These are phyloP conservation scores for Pinus albicaulis DNA, from an alignment of 75 land plant species.

Conservation along the genomic window DNA sequence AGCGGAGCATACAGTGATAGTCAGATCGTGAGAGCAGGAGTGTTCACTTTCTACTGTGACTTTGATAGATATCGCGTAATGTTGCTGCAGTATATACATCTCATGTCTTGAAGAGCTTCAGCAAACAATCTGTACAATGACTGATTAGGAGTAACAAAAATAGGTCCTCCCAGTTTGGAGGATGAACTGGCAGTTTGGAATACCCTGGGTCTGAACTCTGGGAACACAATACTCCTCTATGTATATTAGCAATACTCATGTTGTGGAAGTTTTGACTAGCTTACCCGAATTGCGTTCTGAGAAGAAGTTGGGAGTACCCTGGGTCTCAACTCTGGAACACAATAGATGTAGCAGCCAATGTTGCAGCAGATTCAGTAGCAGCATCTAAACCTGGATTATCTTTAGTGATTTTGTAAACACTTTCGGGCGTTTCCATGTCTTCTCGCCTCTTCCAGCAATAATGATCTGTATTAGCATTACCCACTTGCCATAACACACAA, in stretches of 20 bases:
- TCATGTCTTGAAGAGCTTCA: neutral
- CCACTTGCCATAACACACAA: conserved; percentile 9
- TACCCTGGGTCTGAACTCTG: conserved; percentile 15
- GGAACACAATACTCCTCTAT: conserved; percentile 26
- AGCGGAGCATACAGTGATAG: conserved; percentile 33
- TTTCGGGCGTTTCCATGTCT: conserved; percentile 29
- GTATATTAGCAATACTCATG: too few species aligned
- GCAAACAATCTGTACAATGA: too few species aligned
- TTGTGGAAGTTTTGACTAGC: too few species aligned
- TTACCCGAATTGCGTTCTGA: conserved; percentile 24
- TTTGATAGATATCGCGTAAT: conserved; percentile 77
- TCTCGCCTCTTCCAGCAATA: too few species aligned
- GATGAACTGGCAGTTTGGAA: conserved; percentile 90
- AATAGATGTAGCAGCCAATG: conserved; percentile 31
- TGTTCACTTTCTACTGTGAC: conserved; percentile 91
- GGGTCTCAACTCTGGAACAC: conserved; percentile 19
- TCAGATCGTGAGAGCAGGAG: conserved; percentile 19
- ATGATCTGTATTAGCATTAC: conserved; percentile 26
- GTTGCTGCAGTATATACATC: too few species aligned
- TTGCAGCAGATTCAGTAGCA: too few species aligned
- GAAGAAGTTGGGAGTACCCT: too few species aligned
- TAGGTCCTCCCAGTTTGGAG: conserved; percentile 9
- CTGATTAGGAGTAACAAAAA: too few species aligned
- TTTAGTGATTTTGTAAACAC: conserved; percentile 14
- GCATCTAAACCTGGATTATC: too few species aligned